Evolutionary conservation across 805 yeast genomes (phyloP).

Genomic region (Myxozyma melibiosi): DNA sequence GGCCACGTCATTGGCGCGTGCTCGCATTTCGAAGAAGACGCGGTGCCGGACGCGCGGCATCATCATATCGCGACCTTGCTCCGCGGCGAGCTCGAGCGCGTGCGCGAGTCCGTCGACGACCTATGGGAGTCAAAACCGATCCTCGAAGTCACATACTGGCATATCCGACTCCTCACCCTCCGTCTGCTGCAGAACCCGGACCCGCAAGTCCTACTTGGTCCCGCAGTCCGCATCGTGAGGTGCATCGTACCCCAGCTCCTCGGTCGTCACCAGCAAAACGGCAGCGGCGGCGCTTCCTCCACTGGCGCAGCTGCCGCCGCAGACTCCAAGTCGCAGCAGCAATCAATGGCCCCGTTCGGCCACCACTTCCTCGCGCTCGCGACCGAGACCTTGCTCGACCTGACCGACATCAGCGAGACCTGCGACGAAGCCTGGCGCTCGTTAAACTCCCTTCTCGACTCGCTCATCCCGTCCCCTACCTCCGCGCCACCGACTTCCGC

Average conservation of each 20-base stretch:
- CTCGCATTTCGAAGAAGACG: conserved; percentile 15
- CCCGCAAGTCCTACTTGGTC: conserved; percentile 32
- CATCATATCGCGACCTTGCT: conserved; percentile 22
- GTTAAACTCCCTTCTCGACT: conserved; percentile 6
- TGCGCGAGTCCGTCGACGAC: conserved; percentile 35
- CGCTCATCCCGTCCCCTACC: background rate
- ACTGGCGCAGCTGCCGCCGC: background rate
- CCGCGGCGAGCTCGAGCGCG: conserved; percentile 34
- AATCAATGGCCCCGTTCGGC: conserved; percentile 1
- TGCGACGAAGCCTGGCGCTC: conserved; percentile 34
- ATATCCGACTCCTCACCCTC: conserved; percentile 27
- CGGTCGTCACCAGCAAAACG: background rate
- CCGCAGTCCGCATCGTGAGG: conserved; percentile 30
- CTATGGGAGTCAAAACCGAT: conserved; percentile 32
- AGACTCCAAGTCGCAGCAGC: background rate
- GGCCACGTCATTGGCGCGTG: conserved; percentile 34
- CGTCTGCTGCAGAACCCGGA: conserved; percentile 27
- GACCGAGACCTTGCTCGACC: conserved; percentile 28
- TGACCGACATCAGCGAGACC: conserved; percentile 29
- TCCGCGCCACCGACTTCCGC: background rate
- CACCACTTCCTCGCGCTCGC: conserved; percentile 35
- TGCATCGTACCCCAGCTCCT: conserved; percentile 7
- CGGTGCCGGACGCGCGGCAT: conserved; percentile 3
- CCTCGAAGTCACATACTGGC: conserved; percentile 32
- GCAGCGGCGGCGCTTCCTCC: background rate